Evolutionary conservation across 2,329 filamentous ascomycete genomes (phyloP).

Genomic region (Verticillium alfalfae): DNA sequence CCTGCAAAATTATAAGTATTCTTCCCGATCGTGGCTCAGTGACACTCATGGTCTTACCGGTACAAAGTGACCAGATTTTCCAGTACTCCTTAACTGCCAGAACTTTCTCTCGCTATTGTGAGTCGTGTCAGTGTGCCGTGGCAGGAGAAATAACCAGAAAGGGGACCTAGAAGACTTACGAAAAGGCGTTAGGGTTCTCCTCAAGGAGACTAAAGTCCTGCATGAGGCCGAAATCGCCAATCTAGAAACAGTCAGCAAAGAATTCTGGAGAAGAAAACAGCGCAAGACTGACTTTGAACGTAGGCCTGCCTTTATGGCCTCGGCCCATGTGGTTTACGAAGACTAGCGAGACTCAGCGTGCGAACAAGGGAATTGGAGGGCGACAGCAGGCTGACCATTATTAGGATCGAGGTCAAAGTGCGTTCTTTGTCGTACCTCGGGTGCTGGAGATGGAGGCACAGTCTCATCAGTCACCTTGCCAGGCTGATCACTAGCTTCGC

Average conservation of each 20-base stretch:
- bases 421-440: not conserved
- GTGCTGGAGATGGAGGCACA: not conserved
- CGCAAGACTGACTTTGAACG: not conserved
- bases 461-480: not conserved
- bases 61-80: slow-evolving; percentile 3
- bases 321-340: not conserved
- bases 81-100: slow-evolving; percentile 5
- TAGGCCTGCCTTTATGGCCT: not conserved
- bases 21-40: not conserved
- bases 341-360: not conserved
- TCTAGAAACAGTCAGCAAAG: not conserved
- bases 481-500: not conserved
- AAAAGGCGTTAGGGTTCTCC: not conserved
- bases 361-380: not conserved
- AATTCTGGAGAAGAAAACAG: not conserved
- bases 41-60: slow-evolving; percentile 3
- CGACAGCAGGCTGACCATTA: not conserved
- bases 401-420: not conserved
- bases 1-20: slow-evolving; percentile 4
- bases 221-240: not conserved
- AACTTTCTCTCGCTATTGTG: slow-evolving; percentile 2
- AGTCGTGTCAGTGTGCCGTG: not conserved
- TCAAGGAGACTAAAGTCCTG: not conserved
- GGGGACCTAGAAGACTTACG: not conserved
- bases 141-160: too few species aligned